Evolutionary conservation across 1,284 basidiomycete genomes (phyloP), one percentile per base, ranked within the genome.

Genomic region (Coniophora puteana): DNA sequence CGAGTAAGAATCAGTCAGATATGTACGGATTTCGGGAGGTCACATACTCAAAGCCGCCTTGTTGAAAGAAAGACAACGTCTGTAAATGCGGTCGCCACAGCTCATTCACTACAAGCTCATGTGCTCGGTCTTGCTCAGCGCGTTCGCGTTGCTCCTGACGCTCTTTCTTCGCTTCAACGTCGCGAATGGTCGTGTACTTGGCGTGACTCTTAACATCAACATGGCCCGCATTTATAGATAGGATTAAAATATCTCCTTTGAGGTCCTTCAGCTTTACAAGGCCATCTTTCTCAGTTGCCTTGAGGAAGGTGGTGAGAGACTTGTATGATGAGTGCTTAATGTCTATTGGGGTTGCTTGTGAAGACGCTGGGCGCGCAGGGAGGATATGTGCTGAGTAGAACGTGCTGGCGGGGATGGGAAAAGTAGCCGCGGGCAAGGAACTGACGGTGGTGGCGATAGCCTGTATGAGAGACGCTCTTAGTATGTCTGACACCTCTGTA

Each of bases 321-420:
- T 93, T 94, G 68, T 84, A 76, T 7, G 75, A 73, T 3, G 77
- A 92, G 41, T 76, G 74, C 55, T 83, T 92, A 61, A 82, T 80
- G 51, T 71, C 69, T 37, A 67, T 68, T 33, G 57, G 68, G 32
- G 65, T 72, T 41, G 18, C 21, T 45, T 45, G 44, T 3, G 44
- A 36, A 49, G 75, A 77, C 3, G 80, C 79, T 8, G 89, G 72
- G 8, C 90, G 76, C 33, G 71, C 79, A 3, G 90, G 89, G 2
- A 94, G 73, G 38, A 94, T 74, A 53, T 90, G 74, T 4, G 73
- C 74, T 1, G 84, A 79, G 63, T 92, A 93, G 46, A 93, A 78
- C 1, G 71, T 71, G 3, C 89, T 88, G 0, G 88, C 78, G 0
- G 83, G 68, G 24, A 93, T 80, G 0, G 92, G 90, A 55, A 91